These are phyloP conservation scores for Claviceps cyperi DNA, from an alignment of 2,329 filamentous ascomycete species.

Conservation along the genomic window DNA sequence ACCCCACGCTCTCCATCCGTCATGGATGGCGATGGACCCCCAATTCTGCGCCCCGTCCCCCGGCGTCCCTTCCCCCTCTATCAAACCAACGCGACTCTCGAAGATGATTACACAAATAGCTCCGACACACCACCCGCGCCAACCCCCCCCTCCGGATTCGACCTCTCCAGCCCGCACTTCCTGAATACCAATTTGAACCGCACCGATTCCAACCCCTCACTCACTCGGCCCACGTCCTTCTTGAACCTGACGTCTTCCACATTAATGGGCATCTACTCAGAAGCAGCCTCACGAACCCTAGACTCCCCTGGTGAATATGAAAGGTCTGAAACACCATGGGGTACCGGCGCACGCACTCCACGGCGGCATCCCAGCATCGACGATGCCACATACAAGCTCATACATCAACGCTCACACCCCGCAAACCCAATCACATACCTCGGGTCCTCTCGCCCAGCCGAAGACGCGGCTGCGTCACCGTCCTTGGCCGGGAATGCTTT, in stretches of 20 bases:
- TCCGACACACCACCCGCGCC: constrained; percentile 10
- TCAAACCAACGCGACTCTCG: constrained; percentile 30
- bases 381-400: constrained; percentile 29
- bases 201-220: constrained; percentile 20
- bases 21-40: constrained; percentile 32
- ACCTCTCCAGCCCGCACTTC: constrained; percentile 20
- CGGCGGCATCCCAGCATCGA: constrained; percentile 28
- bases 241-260: constrained; percentile 82
- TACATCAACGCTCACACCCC: constrained; percentile 24
- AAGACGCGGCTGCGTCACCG: constrained; percentile 12
- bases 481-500: constrained; percentile 18
- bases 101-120: constrained; percentile 19
- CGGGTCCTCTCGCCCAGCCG: constrained; percentile 9
- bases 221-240: constrained; percentile 61
- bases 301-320: constrained; percentile 30
- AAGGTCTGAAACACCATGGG: constrained; percentile 59
- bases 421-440: constrained; percentile 22
- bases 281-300: constrained; percentile 39
- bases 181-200: constrained; percentile 30
- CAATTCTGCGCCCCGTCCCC: constrained; percentile 54
- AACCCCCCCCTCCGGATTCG: constrained; percentile 11
- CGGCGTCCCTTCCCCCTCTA: constrained; percentile 55
- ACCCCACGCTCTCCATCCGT: background rate
- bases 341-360: constrained; percentile 61
- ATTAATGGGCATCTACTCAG: constrained; percentile 79